A percentile compares a stretch with the other conserved stretches of the same genome.
phyloP scores from a whole-genome alignment of 1,139 yeast genomes.

The Geotrichum fermentans region DNA sequence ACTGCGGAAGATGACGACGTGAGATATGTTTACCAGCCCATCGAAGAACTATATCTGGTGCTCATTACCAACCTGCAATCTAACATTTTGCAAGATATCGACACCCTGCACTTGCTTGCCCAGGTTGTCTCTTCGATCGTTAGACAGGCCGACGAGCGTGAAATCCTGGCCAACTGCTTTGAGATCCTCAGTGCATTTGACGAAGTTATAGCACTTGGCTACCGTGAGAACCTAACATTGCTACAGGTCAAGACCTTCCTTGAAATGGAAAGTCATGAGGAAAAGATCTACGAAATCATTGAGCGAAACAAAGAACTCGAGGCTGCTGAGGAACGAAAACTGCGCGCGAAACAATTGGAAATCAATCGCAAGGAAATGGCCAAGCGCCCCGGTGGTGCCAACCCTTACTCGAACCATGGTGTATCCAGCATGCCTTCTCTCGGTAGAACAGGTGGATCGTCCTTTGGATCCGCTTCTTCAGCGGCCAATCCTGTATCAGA shows the following conservation, averaged over 20 bases:
- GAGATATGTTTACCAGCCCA: conserved; percentile 91
- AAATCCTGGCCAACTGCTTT: conserved; percentile 77
- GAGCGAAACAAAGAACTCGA: conserved; percentile 95
- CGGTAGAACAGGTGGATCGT: not conserved
- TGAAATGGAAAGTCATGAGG: conserved; percentile 98
- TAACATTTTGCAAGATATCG: conserved; percentile 90
- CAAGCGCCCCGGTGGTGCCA: conserved; percentile 1
- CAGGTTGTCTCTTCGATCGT: conserved; percentile 75
- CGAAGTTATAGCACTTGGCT: conserved; percentile 86
- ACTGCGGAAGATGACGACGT: conserved; percentile 91
- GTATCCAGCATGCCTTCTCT: conserved; percentile 1
- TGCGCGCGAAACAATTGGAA: conserved; percentile 92
- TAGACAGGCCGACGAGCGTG: conserved; percentile 75
- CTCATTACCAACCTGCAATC: conserved; percentile 87
- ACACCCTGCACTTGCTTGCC: conserved; percentile 80
- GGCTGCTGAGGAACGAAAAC: conserved; percentile 94
- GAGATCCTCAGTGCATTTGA: conserved; percentile 90
- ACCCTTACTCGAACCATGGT: not conserved
- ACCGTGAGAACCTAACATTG: conserved; percentile 78
- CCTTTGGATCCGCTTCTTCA: conserved; percentile 4
- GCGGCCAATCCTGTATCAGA: not conserved
- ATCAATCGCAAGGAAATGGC: conserved; percentile 20
- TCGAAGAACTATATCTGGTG: conserved; percentile 90
- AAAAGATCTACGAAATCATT: conserved; percentile 94
- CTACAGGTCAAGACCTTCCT: conserved; percentile 83